phyloP scores from a whole-genome alignment of 1,284 basidiomycete genomes.

The Quambalaria eucalypti region DNA sequence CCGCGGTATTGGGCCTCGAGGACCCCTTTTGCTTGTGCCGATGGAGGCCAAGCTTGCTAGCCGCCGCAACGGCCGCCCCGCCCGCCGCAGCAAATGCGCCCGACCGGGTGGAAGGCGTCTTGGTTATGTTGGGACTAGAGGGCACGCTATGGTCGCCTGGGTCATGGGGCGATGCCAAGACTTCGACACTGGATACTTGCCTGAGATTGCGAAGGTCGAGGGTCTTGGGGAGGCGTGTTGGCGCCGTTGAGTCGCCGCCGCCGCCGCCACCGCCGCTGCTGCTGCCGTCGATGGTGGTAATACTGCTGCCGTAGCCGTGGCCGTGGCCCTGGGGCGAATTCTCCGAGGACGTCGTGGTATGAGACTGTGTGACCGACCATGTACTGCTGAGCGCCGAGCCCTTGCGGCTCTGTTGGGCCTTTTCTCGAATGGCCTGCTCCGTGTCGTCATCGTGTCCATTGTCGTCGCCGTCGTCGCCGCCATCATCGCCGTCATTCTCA shows the following conservation, averaged over 20 bases:
- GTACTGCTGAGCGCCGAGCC: not conserved
- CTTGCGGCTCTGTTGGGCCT: not conserved
- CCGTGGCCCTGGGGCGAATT: not conserved
- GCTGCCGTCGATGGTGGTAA: too few species aligned
- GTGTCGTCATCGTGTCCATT: constrained; percentile 15
- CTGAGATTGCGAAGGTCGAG: too few species aligned
- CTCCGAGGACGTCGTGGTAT: too few species aligned
- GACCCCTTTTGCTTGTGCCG: constrained; percentile 12
- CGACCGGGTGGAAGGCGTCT: constrained; percentile 13
- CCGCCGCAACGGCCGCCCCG: constrained; percentile 30
- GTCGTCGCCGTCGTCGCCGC: constrained; percentile 13
- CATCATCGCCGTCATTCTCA: constrained; percentile 15
- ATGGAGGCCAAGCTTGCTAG: constrained; percentile 32
- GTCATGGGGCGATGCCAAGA: too few species aligned
- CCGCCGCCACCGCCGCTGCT: too few species aligned
- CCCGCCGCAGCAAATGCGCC: constrained; percentile 26
- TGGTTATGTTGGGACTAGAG: not conserved
- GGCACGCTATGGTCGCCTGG: too few species aligned
- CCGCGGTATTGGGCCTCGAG: too few species aligned
- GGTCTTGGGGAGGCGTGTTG: too few species aligned
- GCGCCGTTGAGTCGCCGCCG: too few species aligned
- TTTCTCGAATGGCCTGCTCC: constrained; percentile 3
- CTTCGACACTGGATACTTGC: too few species aligned
- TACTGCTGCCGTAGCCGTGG: too few species aligned
- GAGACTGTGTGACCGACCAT: not conserved